phyloP scores from a whole-genome alignment of 2,329 filamentous ascomycete species.

The Clonostachys chloroleuca region DNA sequence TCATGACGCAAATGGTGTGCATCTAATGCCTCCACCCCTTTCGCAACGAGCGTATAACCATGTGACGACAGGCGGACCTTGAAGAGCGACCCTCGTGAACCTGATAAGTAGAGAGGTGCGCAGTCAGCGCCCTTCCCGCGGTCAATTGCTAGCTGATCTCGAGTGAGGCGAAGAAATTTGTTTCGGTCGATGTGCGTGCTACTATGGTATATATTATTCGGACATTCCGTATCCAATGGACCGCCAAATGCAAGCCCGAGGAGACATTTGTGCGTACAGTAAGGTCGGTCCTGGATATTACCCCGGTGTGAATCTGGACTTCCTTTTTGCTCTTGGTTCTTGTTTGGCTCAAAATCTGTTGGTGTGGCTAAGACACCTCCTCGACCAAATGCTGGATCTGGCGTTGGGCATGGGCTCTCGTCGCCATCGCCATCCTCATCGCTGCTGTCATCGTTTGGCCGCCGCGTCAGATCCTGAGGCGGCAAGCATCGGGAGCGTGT shows the following conservation, averaged over 20 bases:
- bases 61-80: constrained; percentile 25
- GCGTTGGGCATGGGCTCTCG: constrained; percentile 7
- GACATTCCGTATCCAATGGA: constrained; percentile 15
- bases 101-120: constrained; percentile 17
- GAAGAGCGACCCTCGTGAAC: constrained; percentile 23
- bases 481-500: constrained; percentile 4
- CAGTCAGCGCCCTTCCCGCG: constrained; percentile 19
- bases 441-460: constrained; percentile 6
- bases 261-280: constrained; percentile 16
- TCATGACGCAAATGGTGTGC: constrained; percentile 16
- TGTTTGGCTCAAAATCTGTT: constrained; percentile 1
- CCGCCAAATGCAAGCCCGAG: constrained; percentile 9
- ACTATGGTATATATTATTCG: constrained; percentile 16
- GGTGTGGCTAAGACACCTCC: neutral
- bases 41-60: constrained; percentile 31
- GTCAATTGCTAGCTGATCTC: constrained; percentile 19
- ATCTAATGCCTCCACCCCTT: constrained; percentile 22
- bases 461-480: neutral
- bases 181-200: constrained; percentile 12
- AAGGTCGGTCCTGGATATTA: constrained; percentile 11
- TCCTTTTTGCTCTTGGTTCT: neutral
- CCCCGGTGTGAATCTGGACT: no score
- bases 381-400: neutral
- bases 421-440: constrained; percentile 12
- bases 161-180: constrained; percentile 17